Conservation (phyloP, 768 basidiomycete species). For the Psilocybe sp. region DNA sequence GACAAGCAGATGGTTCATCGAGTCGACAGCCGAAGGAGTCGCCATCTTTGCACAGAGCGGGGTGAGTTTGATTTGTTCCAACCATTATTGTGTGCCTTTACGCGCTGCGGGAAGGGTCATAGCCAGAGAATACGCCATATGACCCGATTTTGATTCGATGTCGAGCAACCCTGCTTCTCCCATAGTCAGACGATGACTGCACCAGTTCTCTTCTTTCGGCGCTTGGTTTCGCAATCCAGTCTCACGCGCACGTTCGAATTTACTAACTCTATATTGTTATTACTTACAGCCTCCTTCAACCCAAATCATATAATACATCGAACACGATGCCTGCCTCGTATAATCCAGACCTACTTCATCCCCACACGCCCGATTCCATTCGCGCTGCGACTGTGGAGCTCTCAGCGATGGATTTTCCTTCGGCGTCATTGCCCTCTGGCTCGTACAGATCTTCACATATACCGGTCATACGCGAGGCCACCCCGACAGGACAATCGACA, state of each 20-base stretch:
- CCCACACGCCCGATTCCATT: constrained; percentile 63
- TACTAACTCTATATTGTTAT: constrained; percentile 9
- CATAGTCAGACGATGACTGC: constrained; percentile 9
- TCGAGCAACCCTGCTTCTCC: constrained; percentile 9
- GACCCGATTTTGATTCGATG: constrained; percentile 20
- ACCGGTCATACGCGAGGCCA: background rate
- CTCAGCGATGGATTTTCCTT: constrained; percentile 47
- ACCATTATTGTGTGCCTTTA: constrained; percentile 2
- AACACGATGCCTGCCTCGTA: constrained; percentile 9
- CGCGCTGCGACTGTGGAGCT: constrained; percentile 66
- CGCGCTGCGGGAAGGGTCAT: background rate
- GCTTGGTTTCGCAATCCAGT: constrained; percentile 9
- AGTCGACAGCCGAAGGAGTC: constrained; percentile 12
- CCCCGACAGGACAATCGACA: background rate
- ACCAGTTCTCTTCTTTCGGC: constrained; percentile 13
- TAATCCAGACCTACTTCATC: constrained; percentile 15
- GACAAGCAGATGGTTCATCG: constrained; percentile 1
- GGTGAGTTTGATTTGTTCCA: constrained; percentile 37
- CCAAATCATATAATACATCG: constrained; percentile 42
- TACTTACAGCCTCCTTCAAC: constrained; percentile 51
- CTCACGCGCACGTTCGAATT: constrained; percentile 18
- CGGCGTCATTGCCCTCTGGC: constrained; percentile 11
- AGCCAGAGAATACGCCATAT: constrained; percentile 22
- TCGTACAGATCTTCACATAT: constrained; percentile 9
- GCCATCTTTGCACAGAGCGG: constrained; percentile 47